A percentile compares a stretch with the other conserved stretches of the same genome.
Evolutionary conservation across 2,329 filamentous ascomycete genomes (phyloP).

Genomic region (Fonsecaea pedrosoi): DNA sequence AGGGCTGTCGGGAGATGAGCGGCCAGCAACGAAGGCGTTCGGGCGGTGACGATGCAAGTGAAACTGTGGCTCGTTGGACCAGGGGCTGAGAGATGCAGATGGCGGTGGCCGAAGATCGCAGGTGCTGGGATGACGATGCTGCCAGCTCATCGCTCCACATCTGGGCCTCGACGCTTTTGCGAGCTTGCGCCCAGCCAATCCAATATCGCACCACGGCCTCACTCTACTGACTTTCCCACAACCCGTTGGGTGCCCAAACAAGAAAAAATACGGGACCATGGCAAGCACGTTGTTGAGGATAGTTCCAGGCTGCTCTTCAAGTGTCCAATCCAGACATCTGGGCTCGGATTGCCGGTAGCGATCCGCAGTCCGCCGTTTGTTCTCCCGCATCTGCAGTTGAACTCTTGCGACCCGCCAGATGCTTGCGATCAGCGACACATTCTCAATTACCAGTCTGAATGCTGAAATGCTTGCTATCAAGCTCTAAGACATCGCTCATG

Average conservation of each 20-base stretch:
- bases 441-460: neutral
- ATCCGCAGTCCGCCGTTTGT: constrained; percentile 12
- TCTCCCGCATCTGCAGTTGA: neutral
- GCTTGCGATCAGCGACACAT: constrained; percentile 4
- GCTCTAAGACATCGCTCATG: constrained; percentile 16
- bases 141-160: constrained; percentile 28
- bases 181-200: constrained; percentile 19
- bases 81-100: neutral
- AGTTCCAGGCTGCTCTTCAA: constrained; percentile 20
- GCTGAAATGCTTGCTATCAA: neutral
- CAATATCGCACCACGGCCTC: constrained; percentile 21
- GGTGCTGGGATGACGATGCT: constrained; percentile 25
- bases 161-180: constrained; percentile 1
- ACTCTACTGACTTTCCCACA: constrained; percentile 1
- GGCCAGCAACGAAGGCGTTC: neutral
- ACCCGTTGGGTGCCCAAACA: neutral
- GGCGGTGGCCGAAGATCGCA: constrained; percentile 4
- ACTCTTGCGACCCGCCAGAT: neutral
- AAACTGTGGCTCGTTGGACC: neutral
- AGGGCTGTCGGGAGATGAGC: neutral
- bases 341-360: constrained; percentile 21
- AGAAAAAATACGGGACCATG: constrained; percentile 28
- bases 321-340: constrained; percentile 8
- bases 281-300: constrained; percentile 15
- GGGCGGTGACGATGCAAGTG: neutral